These are phyloP conservation scores for Blastobotrys aristatus DNA, from an alignment of 1,139 yeast species.

Conservation along the genomic window DNA sequence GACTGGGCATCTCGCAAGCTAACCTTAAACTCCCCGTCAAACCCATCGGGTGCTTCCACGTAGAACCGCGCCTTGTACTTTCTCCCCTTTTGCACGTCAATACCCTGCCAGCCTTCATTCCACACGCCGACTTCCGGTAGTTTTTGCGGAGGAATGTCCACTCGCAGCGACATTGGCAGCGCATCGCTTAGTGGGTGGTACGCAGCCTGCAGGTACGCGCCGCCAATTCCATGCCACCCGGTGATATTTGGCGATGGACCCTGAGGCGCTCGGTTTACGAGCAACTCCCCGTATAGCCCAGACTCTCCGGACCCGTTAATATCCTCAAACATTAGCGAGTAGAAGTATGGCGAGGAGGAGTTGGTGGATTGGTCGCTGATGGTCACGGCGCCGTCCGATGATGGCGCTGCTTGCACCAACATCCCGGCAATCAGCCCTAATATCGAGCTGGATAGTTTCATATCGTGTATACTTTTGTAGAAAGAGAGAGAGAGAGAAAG, in stretches of 20 bases:
- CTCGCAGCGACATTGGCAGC: constrained; percentile 1
- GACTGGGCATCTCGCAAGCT: constrained; percentile 1
- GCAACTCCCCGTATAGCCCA: constrained; percentile 11
- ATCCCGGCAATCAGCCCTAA: not conserved
- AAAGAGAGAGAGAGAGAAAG: no score
- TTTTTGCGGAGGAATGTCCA: constrained; percentile 2
- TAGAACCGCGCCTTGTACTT: constrained; percentile 14
- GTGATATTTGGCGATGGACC: constrained; percentile 7
- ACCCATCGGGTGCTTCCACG: constrained; percentile 8
- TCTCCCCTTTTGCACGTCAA: constrained; percentile 10
- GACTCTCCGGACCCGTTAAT: constrained; percentile 10
- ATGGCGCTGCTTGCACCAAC: not conserved
- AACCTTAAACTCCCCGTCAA: constrained; percentile 11
- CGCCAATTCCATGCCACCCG: constrained; percentile 10
- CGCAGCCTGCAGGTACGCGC: constrained; percentile 1
- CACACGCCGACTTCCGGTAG: constrained; percentile 8
- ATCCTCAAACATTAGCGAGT: constrained; percentile 13
- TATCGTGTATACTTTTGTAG: no score
- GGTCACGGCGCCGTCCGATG: not conserved
- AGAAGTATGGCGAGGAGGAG: constrained; percentile 11
- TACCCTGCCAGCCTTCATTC: constrained; percentile 12
- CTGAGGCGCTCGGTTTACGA: constrained; percentile 12
- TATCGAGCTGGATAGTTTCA: not conserved
- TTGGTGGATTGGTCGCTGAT: constrained; percentile 8
- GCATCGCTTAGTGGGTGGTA: constrained; percentile 4